Conservation (phyloP, 2,329 filamentous ascomycete species). For the Leptographium flavum region DNA sequence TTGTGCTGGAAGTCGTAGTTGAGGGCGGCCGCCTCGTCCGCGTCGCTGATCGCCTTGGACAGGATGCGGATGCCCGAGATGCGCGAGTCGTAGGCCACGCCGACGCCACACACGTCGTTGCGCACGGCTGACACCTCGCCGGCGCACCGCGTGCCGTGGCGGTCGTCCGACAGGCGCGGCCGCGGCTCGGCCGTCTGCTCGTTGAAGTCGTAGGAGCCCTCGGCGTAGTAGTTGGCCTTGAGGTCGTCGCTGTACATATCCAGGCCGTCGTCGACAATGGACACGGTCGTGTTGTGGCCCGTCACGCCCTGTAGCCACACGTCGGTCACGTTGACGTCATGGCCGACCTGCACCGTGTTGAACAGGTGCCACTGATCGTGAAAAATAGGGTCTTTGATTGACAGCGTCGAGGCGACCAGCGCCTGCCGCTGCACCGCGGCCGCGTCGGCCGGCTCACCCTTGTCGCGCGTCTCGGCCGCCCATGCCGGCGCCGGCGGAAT, state of each 20-base stretch:
- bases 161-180: slow-evolving; percentile 72
- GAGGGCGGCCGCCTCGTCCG: slow-evolving; percentile 82
- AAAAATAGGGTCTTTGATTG: slow-evolving; percentile 83
- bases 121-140: slow-evolving; percentile 86
- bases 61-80: slow-evolving; percentile 88
- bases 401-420: slow-evolving; percentile 48
- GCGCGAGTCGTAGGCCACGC: slow-evolving; percentile 83
- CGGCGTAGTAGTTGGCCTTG: slow-evolving; percentile 83
- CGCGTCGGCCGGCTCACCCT: slow-evolving; percentile 8
- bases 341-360: slow-evolving; percentile 66
- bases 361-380: slow-evolving; percentile 89
- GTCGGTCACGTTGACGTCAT: slow-evolving; percentile 93
- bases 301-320: slow-evolving; percentile 87
- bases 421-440: slow-evolving; percentile 42
- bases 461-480: background rate
- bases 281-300: slow-evolving; percentile 75
- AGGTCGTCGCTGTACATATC: slow-evolving; percentile 93
- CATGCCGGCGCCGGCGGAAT: slow-evolving; percentile 19
- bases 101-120: slow-evolving; percentile 90
- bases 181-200: slow-evolving; percentile 65
- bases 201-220: slow-evolving; percentile 93
- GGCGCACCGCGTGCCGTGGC: slow-evolving; percentile 84
- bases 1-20: slow-evolving; percentile 88
- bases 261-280: slow-evolving; percentile 89
- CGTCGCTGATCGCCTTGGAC: slow-evolving; percentile 77